These are phyloP conservation scores for Aspergillus japonicus DNA, from an alignment of 2,329 filamentous ascomycete species.

Conservation along the genomic window DNA sequence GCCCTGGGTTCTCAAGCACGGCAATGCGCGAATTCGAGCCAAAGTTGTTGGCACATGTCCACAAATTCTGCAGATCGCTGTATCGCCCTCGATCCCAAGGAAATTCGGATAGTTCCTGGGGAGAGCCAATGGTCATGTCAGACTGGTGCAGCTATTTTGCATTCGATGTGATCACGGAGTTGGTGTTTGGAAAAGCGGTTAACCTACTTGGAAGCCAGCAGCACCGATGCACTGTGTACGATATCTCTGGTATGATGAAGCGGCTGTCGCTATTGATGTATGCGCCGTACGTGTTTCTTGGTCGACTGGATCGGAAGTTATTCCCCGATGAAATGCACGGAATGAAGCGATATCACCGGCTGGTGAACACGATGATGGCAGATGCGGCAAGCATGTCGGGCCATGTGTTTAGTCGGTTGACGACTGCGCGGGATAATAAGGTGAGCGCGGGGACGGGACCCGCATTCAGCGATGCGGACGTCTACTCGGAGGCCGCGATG, in stretches of 20 bases:
- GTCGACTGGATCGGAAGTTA: conserved; percentile 8
- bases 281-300: conserved; percentile 7
- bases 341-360: background rate
- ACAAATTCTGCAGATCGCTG: background rate
- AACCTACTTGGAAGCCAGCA: background rate
- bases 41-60: background rate
- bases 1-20: background rate
- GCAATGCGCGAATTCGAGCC: background rate
- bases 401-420: background rate
- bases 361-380: conserved; percentile 1
- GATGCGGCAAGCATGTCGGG: conserved; percentile 2
- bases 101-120: background rate
- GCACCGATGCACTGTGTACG: background rate
- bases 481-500: conserved; percentile 1
- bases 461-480: background rate
- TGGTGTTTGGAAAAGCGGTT: background rate
- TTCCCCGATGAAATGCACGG: background rate
- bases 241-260: conserved; percentile 3
- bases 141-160: conserved; percentile 5
- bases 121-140: background rate
- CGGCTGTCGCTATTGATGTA: conserved; percentile 1
- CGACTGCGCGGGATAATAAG: background rate
- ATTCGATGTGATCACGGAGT: background rate
- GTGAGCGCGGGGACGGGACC: background rate
- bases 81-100: background rate